A percentile compares a stretch with the other conserved stretches of the same genome.
Conservation (phyloP, 208 protist genomes). For the Acanthamoeba culbertsoni region DNA sequence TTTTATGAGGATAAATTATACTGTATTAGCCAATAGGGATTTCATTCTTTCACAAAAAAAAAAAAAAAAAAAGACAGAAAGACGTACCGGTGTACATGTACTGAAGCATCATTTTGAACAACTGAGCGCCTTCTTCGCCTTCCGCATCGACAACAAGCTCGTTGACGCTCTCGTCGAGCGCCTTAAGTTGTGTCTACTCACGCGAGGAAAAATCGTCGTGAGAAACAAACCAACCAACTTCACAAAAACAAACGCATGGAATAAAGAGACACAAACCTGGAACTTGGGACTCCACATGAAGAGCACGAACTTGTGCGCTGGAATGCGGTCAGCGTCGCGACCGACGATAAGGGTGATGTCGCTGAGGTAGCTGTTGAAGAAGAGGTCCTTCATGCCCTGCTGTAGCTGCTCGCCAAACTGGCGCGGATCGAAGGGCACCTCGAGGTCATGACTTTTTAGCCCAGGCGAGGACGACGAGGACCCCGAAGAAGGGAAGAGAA, state of each 20-base stretch:
- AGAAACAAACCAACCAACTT: too few species aligned
- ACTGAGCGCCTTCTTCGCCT: not conserved
- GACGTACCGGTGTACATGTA: conserved; percentile 42
- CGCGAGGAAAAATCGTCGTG: too few species aligned
- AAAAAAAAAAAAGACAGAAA: not conserved
- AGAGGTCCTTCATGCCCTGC: conserved; percentile 33
- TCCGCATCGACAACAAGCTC: not conserved
- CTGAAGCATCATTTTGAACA: conserved; percentile 53
- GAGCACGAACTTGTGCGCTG: conserved; percentile 27
- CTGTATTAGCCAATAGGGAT: too few species aligned
- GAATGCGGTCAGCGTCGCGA: not conserved
- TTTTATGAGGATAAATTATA: too few species aligned
- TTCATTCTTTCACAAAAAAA: too few species aligned
- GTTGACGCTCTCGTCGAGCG: not conserved
- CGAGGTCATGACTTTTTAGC: not conserved
- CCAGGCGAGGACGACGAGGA: not conserved
- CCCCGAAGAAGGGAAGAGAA: not conserved
- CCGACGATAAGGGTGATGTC: conserved; percentile 29
- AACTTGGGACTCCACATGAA: conserved; percentile 29
- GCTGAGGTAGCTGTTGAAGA: conserved; percentile 26
- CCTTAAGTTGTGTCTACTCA: not conserved
- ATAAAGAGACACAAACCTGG: not conserved
- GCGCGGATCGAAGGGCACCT: conserved; percentile 19
- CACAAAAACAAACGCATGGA: not conserved
- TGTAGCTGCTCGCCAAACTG: conserved; percentile 15